Evolutionary conservation across 2,329 filamentous ascomycete genomes (phyloP).

Genomic region (Fusarium guadeloupense): DNA sequence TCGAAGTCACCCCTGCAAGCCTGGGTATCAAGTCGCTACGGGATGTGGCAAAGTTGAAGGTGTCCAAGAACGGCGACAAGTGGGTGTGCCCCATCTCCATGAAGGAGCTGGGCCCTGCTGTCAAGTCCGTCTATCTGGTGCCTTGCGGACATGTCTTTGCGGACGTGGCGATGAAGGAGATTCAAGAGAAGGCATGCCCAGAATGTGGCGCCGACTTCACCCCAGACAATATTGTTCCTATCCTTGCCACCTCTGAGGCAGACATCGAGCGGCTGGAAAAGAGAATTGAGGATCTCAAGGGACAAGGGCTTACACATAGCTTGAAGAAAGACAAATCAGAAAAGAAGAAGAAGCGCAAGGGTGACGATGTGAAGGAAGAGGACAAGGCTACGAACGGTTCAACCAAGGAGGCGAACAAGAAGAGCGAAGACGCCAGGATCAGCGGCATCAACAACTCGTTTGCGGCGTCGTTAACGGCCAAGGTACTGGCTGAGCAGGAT

Average conservation of each 20-base stretch:
- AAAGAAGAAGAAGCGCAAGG: constrained; percentile 76
- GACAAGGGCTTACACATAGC: constrained; percentile 81
- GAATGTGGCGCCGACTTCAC: constrained; percentile 82
- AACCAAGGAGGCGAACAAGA: constrained; percentile 43
- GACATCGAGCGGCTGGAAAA: constrained; percentile 75
- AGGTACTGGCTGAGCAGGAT: constrained; percentile 87
- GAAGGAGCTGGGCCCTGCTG: constrained; percentile 81
- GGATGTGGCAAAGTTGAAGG: constrained; percentile 88
- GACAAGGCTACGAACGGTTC: constrained; percentile 62
- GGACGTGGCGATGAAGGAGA: constrained; percentile 83
- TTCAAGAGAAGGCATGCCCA: constrained; percentile 69
- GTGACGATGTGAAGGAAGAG: constrained; percentile 49
- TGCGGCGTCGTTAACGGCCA: constrained; percentile 85
- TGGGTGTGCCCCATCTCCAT: constrained; percentile 89
- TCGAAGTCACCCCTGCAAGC: constrained; percentile 54
- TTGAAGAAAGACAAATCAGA: constrained; percentile 80
- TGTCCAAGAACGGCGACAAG: constrained; percentile 62
- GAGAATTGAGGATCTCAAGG: constrained; percentile 73
- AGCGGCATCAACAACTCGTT: constrained; percentile 86
- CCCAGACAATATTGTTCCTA: constrained; percentile 79
- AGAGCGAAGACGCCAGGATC: constrained; percentile 50
- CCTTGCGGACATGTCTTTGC: constrained; percentile 96
- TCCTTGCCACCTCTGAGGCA: constrained; percentile 75
- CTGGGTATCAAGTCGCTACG: constrained; percentile 79
- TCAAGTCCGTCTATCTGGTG: constrained; percentile 87